phyloP scores from a whole-genome alignment of 495 filamentous ascomycete species.

The Xylaria acuta region DNA sequence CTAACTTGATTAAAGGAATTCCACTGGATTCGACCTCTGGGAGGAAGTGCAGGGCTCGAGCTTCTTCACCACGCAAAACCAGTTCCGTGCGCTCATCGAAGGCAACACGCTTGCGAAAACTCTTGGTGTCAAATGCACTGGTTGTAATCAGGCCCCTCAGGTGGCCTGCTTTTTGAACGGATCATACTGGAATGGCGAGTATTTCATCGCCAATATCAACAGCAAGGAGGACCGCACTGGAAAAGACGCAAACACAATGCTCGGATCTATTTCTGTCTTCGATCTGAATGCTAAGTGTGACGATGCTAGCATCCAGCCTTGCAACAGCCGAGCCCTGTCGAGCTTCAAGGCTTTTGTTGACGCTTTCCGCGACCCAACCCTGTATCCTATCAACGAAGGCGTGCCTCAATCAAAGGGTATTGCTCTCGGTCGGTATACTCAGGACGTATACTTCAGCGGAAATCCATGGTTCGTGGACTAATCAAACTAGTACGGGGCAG shows the following conservation, averaged over 20 bases:
- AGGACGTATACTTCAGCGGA: conserved; percentile 62
- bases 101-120: conserved; percentile 33
- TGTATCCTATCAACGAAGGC: conserved; percentile 57
- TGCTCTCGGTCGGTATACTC: conserved; percentile 67
- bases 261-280: conserved; percentile 54
- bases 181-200: conserved; percentile 56
- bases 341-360: conserved; percentile 59
- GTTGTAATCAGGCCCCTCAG: conserved; percentile 56
- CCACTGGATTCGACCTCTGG: conserved; percentile 59
- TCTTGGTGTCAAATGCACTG: conserved; percentile 45
- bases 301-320: conserved; percentile 58
- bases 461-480: conserved; percentile 43
- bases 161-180: conserved; percentile 57
- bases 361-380: conserved; percentile 51
- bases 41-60: conserved; percentile 61
- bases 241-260: conserved; percentile 55
- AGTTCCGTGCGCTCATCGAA: conserved; percentile 45
- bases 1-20: conserved; percentile 40
- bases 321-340: conserved; percentile 52
- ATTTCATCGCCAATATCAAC: conserved; percentile 42
- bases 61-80: conserved; percentile 49
- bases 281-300: conserved; percentile 58
- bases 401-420: conserved; percentile 52
- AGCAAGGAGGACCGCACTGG: conserved; percentile 47
- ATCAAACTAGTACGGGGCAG: neutral